A percentile compares a stretch with the other conserved stretches of the same genome.
phyloP scores from a whole-genome alignment of 2,329 filamentous ascomycete genomes.

The Clarireedia homoeocarpa region DNA sequence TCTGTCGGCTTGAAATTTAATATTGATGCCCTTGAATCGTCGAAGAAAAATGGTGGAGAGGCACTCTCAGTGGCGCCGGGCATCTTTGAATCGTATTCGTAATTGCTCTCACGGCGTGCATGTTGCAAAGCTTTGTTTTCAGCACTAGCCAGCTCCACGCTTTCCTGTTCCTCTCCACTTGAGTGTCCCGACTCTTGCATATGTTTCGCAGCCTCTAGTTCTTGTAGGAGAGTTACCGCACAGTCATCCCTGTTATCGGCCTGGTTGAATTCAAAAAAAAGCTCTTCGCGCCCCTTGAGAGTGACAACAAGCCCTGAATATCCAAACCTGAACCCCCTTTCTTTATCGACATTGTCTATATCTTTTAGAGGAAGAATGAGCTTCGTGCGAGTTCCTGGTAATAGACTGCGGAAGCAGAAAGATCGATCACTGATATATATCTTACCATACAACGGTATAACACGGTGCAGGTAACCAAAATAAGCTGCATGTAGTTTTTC shows the following conservation, averaged over 20 bases:
- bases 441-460: constrained; percentile 89
- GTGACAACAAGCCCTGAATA: constrained; percentile 89
- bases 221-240: constrained; percentile 69
- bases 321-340: constrained; percentile 87
- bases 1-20: constrained; percentile 83
- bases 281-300: constrained; percentile 86
- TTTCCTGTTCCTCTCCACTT: constrained; percentile 59
- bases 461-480: constrained; percentile 84
- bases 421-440: constrained; percentile 84
- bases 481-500: constrained; percentile 85
- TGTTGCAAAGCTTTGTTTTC: constrained; percentile 76
- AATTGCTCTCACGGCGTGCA: constrained; percentile 52
- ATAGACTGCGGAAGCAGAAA: constrained; percentile 87
- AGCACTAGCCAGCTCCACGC: constrained; percentile 66
- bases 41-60: constrained; percentile 73
- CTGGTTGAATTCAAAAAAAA: constrained; percentile 89
- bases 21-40: constrained; percentile 80
- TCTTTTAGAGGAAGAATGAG: constrained; percentile 85
- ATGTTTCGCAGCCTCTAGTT: constrained; percentile 64
- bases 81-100: constrained; percentile 42
- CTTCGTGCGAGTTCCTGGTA: constrained; percentile 86
- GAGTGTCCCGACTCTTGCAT: constrained; percentile 63
- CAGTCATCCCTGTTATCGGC: constrained; percentile 81
- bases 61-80: constrained; percentile 44
- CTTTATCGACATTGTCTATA: constrained; percentile 87